Base-by-base conservation (phyloP, 768 basidiomycete genomes). In the Hypholoma sublateritium region DNA sequence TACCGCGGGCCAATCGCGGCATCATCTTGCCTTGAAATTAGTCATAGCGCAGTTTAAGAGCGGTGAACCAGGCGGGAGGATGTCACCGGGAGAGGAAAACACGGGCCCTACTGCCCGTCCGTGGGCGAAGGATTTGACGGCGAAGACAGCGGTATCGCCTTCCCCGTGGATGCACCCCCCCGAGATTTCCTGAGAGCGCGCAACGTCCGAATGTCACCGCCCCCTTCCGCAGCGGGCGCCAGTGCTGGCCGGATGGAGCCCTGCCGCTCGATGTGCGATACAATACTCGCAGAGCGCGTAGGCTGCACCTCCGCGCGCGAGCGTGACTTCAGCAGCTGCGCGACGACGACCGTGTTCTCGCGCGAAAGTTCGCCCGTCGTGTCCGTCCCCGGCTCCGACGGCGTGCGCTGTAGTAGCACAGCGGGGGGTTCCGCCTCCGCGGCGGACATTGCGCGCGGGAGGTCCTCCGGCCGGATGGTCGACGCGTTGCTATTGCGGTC, bases 251-350 rank as follows among this genome's bases (percentile, higher is more conserved):
- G 55, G 34, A 65, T 65, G 4, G 64, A 65, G 4, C 58, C 60
- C 16, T 46, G 46, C 12, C 64, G 58, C 39, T 65, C 64, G 24
- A 65, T 65, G 32, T 63, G 64, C 19, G 64, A 65, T 1, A 63
- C 59, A 3, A 59, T 32, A 37, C 60, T 65, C 35, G 50, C 59
- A 17, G 58, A 56, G 5, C 64, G 56, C 5, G 62, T 42, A 2
- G 56, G 60, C 9, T 53, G 39, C 8, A 52, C 37, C 7, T 28
- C 35, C 11, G 42, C 21, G 24, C 50, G 50, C 34, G 45, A 45
- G 1, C 64, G 62, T 5, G 62, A 63, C 35, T 61, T 50, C 1
- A 65, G 53, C 6, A 65, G 55, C 43, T 51, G 53, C 5, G 62
- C 62, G 21, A 65, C 60, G 28, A 56, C 24, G 14, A 44, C 21